phyloP scores from a whole-genome alignment of 305 asterid genomes.

The Coffea humblotiana region DNA sequence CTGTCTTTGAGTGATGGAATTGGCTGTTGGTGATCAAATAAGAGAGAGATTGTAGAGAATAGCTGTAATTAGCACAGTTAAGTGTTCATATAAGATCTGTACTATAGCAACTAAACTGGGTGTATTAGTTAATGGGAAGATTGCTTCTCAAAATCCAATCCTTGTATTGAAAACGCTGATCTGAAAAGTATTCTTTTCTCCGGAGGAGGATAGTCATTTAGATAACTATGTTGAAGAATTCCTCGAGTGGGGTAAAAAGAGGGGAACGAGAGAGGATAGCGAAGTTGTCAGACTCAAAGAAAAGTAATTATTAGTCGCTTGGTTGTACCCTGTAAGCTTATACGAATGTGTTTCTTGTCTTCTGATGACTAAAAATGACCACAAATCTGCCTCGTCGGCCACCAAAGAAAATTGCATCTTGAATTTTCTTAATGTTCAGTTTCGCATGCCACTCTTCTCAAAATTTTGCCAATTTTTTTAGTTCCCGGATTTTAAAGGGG shows the following conservation, averaged over 20 bases:
- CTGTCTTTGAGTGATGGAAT: slow-evolving; percentile 44
- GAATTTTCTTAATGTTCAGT: background rate
- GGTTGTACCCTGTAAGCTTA: background rate
- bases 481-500: no score
- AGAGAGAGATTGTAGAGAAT: slow-evolving; percentile 15
- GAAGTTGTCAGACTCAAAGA: background rate
- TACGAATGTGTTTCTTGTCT: background rate
- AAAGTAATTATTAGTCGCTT: no score
- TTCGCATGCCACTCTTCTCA: background rate
- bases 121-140: slow-evolving; percentile 14
- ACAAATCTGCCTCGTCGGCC: background rate
- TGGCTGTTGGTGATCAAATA: slow-evolving; percentile 9
- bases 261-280: background rate
- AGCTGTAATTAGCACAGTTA: slow-evolving; percentile 23
- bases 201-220: background rate
- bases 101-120: slow-evolving; percentile 25
- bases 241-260: background rate
- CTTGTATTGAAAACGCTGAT: background rate
- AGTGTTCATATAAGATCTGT: slow-evolving; percentile 20
- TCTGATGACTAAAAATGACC: background rate
- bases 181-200: background rate
- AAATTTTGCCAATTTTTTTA: background rate
- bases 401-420: background rate
- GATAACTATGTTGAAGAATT: background rate
- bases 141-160: slow-evolving; percentile 3